A percentile compares a stretch with the other conserved stretches of the same genome.
These are phyloP conservation scores for Monosporascus sp. DNA, from an alignment of 2,329 filamentous ascomycete species.

Conservation along the genomic window DNA sequence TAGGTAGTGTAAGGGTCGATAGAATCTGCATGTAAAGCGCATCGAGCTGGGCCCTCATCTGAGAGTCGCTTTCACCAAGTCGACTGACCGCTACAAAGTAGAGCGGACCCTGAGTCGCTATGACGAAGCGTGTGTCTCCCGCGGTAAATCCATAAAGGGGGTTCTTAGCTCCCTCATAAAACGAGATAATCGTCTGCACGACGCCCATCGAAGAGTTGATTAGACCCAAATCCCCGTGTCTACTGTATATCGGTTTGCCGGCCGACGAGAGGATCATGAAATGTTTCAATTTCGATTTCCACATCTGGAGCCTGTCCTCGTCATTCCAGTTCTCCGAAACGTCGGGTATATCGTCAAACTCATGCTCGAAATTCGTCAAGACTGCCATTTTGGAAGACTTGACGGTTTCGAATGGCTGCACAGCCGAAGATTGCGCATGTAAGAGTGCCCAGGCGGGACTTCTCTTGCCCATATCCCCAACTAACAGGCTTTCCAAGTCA, in stretches of 20 bases:
- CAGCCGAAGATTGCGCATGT: conserved; percentile 53
- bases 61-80: conserved; percentile 84
- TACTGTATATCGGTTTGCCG: conserved; percentile 94
- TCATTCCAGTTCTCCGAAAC: conserved; percentile 39
- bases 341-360: conserved; percentile 72
- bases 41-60: conserved; percentile 82
- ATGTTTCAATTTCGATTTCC: conserved; percentile 93
- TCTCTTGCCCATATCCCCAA: conserved; percentile 60
- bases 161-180: conserved; percentile 79
- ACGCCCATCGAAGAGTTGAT: conserved; percentile 94
- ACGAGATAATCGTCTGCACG: conserved; percentile 95
- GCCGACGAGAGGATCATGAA: conserved; percentile 95
- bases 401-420: conserved; percentile 55
- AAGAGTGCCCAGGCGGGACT: conserved; percentile 66
- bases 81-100: conserved; percentile 92
- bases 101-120: conserved; percentile 77
- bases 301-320: conserved; percentile 60
- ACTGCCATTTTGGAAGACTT: conserved; percentile 38
- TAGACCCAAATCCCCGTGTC: conserved; percentile 83
- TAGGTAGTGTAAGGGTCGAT: conserved; percentile 87
- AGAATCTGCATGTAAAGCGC: conserved; percentile 97
- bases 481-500: conserved; percentile 78
- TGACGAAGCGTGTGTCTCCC: conserved; percentile 78
- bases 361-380: conserved; percentile 63
- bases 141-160: conserved; percentile 78